These are phyloP conservation scores for Boechera stricta DNA, from an alignment of 345 rosid genomes.

Conservation along the genomic window DNA sequence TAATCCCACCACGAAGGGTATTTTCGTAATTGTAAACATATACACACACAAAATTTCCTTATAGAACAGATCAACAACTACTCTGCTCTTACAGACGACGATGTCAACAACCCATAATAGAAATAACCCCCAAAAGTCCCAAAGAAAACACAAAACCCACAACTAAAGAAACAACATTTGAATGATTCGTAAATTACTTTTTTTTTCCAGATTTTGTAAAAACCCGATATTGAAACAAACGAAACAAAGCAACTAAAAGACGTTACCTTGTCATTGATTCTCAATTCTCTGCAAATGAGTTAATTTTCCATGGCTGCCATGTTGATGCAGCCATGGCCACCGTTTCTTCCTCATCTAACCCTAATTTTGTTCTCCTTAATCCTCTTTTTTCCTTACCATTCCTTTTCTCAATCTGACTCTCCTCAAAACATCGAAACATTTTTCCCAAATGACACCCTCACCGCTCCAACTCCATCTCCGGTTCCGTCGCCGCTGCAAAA, in stretches of 20 bases:
- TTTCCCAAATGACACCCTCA: constrained; percentile 48
- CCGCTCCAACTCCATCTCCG: constrained; percentile 44
- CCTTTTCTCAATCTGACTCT: constrained; percentile 50
- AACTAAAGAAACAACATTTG: background rate
- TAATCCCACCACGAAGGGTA: background rate
- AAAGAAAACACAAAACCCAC: constrained; percentile 25
- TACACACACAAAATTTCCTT: background rate
- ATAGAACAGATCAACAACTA: constrained; percentile 39
- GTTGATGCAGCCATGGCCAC: constrained; percentile 51
- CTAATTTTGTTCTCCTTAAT: constrained; percentile 16
- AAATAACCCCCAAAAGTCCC: constrained; percentile 16
- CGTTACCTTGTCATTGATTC: constrained; percentile 18
- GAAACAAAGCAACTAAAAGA: constrained; percentile 24
- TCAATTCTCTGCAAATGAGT: constrained; percentile 29
- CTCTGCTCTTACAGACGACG: constrained; percentile 31
- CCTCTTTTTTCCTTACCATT: constrained; percentile 38
- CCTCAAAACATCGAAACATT: constrained; percentile 70
- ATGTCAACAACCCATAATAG: constrained; percentile 23
- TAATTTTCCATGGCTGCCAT: constrained; percentile 49
- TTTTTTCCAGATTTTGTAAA: background rate
- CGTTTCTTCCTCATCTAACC: constrained; percentile 29
- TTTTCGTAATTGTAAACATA: background rate
- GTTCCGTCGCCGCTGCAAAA: constrained; percentile 17
- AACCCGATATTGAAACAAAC: constrained; percentile 16
- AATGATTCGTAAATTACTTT: background rate